Conservation (phyloP, 2,329 filamentous ascomycete species). For the Fusarium sp. region DNA sequence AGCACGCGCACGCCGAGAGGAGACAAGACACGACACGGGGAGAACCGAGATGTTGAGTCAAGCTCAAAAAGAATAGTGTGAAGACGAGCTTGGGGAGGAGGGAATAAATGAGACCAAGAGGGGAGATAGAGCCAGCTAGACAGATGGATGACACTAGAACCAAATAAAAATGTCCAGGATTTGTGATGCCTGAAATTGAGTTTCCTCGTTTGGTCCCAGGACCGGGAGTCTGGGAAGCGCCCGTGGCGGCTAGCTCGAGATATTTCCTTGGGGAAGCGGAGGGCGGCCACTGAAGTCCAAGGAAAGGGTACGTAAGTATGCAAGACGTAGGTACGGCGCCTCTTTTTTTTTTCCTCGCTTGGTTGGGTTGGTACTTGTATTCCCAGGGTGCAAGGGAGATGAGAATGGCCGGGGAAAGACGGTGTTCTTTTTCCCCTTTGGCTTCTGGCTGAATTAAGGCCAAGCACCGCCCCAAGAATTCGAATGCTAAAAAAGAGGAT, state of each 20-base stretch:
- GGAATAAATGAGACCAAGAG: constrained; percentile 22
- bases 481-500: constrained; percentile 28
- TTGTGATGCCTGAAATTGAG: constrained; percentile 43
- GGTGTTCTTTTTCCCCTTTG: constrained; percentile 19
- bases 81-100: constrained; percentile 15
- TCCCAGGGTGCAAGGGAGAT: neutral
- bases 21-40: constrained; percentile 12
- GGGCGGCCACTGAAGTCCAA: constrained; percentile 10
- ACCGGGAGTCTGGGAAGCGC: constrained; percentile 43
- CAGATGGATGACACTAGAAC: constrained; percentile 21
- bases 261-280: constrained; percentile 38
- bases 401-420: constrained; percentile 7
- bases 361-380: neutral
- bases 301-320: neutral
- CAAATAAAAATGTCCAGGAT: constrained; percentile 30
- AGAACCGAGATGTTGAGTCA: constrained; percentile 15
- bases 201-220: constrained; percentile 38
- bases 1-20: constrained; percentile 11
- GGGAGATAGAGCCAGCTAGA: constrained; percentile 16
- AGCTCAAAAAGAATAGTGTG: constrained; percentile 17
- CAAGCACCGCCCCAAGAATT: constrained; percentile 9
- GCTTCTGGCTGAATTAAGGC: constrained; percentile 16
- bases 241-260: constrained; percentile 41
- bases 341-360: constrained; percentile 1
- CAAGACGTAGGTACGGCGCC: constrained; percentile 14